Evolutionary conservation across 164 flowering plant species (phyloP).

Genomic region (Vitis labrusca): DNA sequence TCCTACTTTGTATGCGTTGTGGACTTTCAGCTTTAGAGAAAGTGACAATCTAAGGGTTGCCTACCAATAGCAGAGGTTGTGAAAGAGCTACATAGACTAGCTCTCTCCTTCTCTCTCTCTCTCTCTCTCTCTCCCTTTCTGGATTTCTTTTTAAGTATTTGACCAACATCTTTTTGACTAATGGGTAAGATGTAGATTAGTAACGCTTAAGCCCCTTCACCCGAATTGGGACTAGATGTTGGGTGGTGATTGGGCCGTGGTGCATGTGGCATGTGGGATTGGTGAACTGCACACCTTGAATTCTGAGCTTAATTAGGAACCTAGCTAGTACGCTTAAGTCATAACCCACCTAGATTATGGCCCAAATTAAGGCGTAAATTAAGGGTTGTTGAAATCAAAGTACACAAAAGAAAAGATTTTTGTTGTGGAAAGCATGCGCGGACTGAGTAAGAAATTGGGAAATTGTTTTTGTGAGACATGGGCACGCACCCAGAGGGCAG

Average conservation of each 20-base stretch:
- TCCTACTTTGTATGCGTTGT: conserved; percentile 20
- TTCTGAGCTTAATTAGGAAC: conserved; percentile 8
- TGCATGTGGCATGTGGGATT: background rate
- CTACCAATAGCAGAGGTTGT: conserved; percentile 15
- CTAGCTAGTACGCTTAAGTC: conserved; percentile 7
- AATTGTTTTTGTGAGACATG: background rate
- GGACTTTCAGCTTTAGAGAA: conserved; percentile 17
- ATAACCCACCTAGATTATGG: conserved; percentile 18
- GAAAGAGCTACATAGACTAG: background rate
- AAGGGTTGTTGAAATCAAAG: conserved; percentile 26
- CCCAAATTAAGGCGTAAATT: conserved; percentile 33
- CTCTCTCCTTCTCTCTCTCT: background rate
- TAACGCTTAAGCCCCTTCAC: too few relatives aligned
- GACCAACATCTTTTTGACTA: conserved; percentile 16
- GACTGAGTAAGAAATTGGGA: background rate
- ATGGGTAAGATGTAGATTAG: conserved; percentile 4
- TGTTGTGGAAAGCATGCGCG: background rate
- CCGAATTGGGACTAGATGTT: too few relatives aligned
- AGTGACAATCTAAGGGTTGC: conserved; percentile 16
- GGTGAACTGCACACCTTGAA: background rate
- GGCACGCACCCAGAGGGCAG: conserved; percentile 6
- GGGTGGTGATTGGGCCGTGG: background rate
- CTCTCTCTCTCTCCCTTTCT: background rate
- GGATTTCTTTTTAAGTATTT: conserved; percentile 17
- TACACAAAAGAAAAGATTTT: background rate